These are phyloP conservation scores for Zygoascus tannicola DNA, from an alignment of 805 yeast species.

Conservation along the genomic window DNA sequence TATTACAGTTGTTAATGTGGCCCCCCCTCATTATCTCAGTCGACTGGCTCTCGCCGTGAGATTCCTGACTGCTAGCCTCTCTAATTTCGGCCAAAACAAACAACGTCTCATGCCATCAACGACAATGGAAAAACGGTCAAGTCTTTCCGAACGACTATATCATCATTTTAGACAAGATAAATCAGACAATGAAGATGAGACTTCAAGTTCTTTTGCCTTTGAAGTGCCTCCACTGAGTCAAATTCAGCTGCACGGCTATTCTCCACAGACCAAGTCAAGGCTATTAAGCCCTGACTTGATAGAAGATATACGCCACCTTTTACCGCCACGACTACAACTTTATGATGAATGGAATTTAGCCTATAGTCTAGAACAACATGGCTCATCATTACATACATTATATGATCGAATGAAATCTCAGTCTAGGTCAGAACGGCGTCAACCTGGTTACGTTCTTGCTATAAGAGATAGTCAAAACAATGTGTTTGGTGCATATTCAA, in stretches of 20 bases:
- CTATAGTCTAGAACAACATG: slow-evolving; percentile 87
- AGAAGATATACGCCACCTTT: slow-evolving; percentile 57
- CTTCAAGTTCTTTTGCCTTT: not conserved
- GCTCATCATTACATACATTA: slow-evolving; percentile 74
- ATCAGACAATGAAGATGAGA: not conserved
- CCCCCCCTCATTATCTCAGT: too few relatives aligned
- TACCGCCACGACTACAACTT: slow-evolving; percentile 75
- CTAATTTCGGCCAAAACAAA: not conserved
- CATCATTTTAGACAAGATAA: not conserved
- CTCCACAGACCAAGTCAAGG: slow-evolving; percentile 44
- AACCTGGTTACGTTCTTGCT: slow-evolving; percentile 63
- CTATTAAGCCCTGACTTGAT: slow-evolving; percentile 58
- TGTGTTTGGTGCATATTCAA: slow-evolving; percentile 65
- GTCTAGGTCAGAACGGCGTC: slow-evolving; percentile 26
- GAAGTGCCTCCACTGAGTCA: slow-evolving; percentile 19
- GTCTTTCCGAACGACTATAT: not conserved
- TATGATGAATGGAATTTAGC: slow-evolving; percentile 66
- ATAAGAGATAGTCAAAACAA: slow-evolving; percentile 56
- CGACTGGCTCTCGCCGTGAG: too few relatives aligned
- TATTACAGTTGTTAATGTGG: too few relatives aligned
- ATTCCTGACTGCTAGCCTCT: too few relatives aligned
- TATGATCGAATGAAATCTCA: slow-evolving; percentile 35
- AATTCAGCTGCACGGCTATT: slow-evolving; percentile 47
- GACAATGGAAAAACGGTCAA: not conserved
- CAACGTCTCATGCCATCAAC: not conserved